These are phyloP conservation scores for Volvariella volvacea DNA, from an alignment of 1,284 basidiomycete species.

Conservation along the genomic window DNA sequence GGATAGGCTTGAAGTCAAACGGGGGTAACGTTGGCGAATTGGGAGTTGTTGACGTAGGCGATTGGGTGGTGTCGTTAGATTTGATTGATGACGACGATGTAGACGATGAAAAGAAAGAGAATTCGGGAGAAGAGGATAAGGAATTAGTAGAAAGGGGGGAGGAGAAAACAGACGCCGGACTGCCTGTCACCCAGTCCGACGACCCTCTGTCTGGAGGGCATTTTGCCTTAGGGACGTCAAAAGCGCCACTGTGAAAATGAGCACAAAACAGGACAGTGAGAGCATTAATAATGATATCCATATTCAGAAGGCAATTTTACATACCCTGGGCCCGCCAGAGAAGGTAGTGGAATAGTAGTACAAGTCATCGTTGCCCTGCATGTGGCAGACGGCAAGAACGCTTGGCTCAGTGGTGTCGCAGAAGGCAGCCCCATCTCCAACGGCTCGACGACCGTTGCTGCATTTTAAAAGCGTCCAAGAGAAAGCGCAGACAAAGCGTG, in stretches of 20 bases:
- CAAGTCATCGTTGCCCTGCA: conserved; percentile 71
- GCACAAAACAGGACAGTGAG: conserved; percentile 9
- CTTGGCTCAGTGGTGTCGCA: conserved; percentile 65
- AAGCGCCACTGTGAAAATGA: conserved; percentile 65
- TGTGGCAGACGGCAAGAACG: conserved; percentile 77
- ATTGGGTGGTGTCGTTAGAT: conserved; percentile 5
- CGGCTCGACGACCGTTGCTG: conserved; percentile 89
- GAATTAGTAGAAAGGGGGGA: conserved; percentile 32
- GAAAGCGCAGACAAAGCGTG: conserved; percentile 14
- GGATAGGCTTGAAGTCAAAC: conserved; percentile 11
- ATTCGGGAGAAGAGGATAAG: conserved; percentile 18
- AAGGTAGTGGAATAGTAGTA: conserved; percentile 86
- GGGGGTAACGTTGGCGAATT: conserved; percentile 2
- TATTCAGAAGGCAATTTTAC: conserved; percentile 21
- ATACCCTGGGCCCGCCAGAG: conserved; percentile 81
- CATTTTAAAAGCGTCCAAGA: conserved; percentile 18
- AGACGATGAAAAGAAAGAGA: conserved; percentile 8
- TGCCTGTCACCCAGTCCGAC: conserved; percentile 88
- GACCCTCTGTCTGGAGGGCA: conserved; percentile 90
- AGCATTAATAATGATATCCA: conserved; percentile 7
- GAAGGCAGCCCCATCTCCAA: conserved; percentile 85
- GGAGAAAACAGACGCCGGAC: conserved; percentile 58
- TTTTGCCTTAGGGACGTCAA: conserved; percentile 82
- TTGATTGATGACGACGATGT: conserved; percentile 7
- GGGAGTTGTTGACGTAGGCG: conserved; percentile 11